A percentile compares a stretch with the other conserved stretches of the same genome.
phyloP scores from a whole-genome alignment of 495 filamentous ascomycete species.

The Xylaria grammica region DNA sequence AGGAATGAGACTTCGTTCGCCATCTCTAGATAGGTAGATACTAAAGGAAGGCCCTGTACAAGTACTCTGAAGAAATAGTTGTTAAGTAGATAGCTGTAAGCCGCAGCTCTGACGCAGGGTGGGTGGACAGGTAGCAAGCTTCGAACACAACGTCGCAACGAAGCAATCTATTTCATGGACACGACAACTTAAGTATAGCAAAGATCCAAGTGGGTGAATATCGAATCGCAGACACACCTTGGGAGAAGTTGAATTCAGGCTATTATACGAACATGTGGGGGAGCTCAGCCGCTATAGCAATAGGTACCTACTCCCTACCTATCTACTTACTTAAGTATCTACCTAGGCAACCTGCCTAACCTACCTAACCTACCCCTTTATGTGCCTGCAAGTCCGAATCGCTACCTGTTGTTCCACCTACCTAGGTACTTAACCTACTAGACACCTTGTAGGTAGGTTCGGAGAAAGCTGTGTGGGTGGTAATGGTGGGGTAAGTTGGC shows the following conservation, averaged over 20 bases:
- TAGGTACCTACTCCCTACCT: too few species aligned
- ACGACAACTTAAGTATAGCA: neutral
- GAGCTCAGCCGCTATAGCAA: slow-evolving; percentile 5
- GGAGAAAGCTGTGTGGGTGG: neutral
- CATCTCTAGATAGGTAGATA: slow-evolving; percentile 33
- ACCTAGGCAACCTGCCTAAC: too few species aligned
- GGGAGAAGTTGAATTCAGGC: slow-evolving; percentile 20
- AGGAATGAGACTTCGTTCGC: slow-evolving; percentile 67
- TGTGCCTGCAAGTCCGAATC: too few species aligned
- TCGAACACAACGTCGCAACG: too few species aligned
- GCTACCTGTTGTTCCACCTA: too few species aligned
- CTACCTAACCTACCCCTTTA: too few species aligned
- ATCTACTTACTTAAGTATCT: too few species aligned
- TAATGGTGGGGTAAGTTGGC: slow-evolving; percentile 16
- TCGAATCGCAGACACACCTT: neutral
- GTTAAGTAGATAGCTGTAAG: neutral
- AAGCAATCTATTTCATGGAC: too few species aligned
- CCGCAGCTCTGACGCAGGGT: neutral
- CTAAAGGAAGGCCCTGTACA: neutral
- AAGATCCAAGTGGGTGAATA: neutral
- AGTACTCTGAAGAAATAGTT: neutral
- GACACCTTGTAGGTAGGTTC: too few species aligned
- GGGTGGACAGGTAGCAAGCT: too few species aligned
- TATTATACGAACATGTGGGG: slow-evolving; percentile 19
- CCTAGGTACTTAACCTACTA: too few species aligned